Evolutionary conservation across 345 rosid genomes (phyloP), one percentile per base, ranked within the genome.

Genomic region (Eutrema yunnanense): DNA sequence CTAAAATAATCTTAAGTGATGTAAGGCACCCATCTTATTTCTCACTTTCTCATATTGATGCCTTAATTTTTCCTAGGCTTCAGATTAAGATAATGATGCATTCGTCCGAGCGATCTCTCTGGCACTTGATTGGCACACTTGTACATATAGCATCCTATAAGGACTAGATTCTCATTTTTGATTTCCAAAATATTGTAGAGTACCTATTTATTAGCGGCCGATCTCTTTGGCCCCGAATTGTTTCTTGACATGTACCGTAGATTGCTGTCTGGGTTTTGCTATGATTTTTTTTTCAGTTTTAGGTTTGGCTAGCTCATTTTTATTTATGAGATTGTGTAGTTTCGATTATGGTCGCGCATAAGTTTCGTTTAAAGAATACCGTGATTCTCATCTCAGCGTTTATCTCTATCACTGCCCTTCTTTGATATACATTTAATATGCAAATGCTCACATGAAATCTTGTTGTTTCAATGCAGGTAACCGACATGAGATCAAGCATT

Each of bases 401-500:
- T 48, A 42, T 14, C 11, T 42, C 22, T 13, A 50, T 32, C 26
- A 19, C 3, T 26, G 37, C 6, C 40, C 6, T 42, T 66, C 37
- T 48, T 38, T 19, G 51, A 52, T 46, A n/a, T 48, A 32, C 47
- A 68, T 67, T 34, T 27, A 26, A 14, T 32, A 68, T 52, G 64
- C 58, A 62, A 72, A n/a, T 54, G 49, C 9, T 77, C 54, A 27
- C 44, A 51, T 69, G 70, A 26, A 33, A 42, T 63, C 38, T 73
- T 62, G 73, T 73, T 62, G 73, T 51, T 57, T 78, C 52, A 36
- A 73, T 69, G 80, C 85, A 87, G 97, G 97, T 90, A 41, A 81
- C 76, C 55, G 87, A 83, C 12, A 79, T 90, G 91, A 86, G 74
- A 61, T 81, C 90, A 51, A 87, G 81, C 74, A 86, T 93, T 79